These are phyloP conservation scores for Blumeria graminis DNA, from an alignment of 2,329 filamentous ascomycete genomes.

Conservation along the genomic window DNA sequence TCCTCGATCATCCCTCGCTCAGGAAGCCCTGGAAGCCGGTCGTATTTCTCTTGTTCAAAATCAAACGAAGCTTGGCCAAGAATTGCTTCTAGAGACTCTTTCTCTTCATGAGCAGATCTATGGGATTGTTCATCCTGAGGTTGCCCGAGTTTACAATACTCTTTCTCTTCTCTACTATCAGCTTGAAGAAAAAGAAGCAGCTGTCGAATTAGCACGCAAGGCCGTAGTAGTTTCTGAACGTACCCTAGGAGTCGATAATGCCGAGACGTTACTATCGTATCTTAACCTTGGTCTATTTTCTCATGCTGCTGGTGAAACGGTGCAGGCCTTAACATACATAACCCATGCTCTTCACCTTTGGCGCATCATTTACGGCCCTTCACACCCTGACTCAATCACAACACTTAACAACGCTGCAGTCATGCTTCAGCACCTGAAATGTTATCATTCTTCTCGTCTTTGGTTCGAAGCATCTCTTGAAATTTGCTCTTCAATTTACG, in stretches of 20 bases:
- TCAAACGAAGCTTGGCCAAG: slow-evolving; percentile 87
- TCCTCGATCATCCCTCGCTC: slow-evolving; percentile 70
- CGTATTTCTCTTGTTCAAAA: slow-evolving; percentile 89
- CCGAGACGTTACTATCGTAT: slow-evolving; percentile 85
- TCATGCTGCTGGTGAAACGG: slow-evolving; percentile 77
- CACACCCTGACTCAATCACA: slow-evolving; percentile 92
- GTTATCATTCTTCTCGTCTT: slow-evolving; percentile 76
- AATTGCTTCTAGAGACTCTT: slow-evolving; percentile 82
- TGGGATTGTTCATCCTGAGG: slow-evolving; percentile 86
- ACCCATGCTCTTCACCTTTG: slow-evolving; percentile 84
- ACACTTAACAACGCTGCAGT: slow-evolving; percentile 97
- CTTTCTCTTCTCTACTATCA: slow-evolving; percentile 92
- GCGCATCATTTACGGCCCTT: slow-evolving; percentile 87
- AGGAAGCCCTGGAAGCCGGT: slow-evolving; percentile 87
- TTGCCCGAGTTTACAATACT: slow-evolving; percentile 83
- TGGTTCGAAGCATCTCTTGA: slow-evolving; percentile 91
- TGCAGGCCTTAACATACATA: slow-evolving; percentile 64
- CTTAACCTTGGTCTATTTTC: slow-evolving; percentile 87
- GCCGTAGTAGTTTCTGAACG: slow-evolving; percentile 89
- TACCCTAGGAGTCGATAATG: slow-evolving; percentile 77
- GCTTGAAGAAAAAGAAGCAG: slow-evolving; percentile 90
- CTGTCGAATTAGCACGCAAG: slow-evolving; percentile 86
- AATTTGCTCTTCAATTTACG: slow-evolving; percentile 75
- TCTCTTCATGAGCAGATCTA: slow-evolving; percentile 98
- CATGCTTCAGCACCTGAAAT: slow-evolving; percentile 90